A percentile compares a stretch with the other conserved stretches of the same genome.
phyloP scores from a whole-genome alignment of 2,329 filamentous ascomycete genomes.

The Podosphaera aphanis region DNA sequence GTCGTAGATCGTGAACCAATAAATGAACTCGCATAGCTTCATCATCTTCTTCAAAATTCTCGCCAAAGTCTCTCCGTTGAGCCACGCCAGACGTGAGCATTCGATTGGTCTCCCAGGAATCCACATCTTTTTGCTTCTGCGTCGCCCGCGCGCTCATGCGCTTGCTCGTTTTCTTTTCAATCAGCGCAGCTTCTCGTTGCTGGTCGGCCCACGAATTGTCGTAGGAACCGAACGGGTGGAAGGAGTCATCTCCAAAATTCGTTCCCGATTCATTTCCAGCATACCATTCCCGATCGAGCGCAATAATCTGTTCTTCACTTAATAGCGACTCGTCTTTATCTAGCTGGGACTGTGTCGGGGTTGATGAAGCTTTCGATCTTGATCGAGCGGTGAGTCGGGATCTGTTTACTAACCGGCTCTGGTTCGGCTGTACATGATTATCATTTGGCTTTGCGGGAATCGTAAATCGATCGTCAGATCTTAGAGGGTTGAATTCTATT shows the following conservation, averaged over 20 bases:
- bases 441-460: slow-evolving; percentile 11
- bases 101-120: slow-evolving; percentile 95
- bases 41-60: slow-evolving; percentile 74
- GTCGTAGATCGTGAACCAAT: slow-evolving; percentile 76
- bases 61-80: slow-evolving; percentile 59
- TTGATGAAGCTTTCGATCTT: slow-evolving; percentile 15
- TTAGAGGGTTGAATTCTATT: slow-evolving; percentile 33
- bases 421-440: slow-evolving; percentile 10
- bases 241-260: slow-evolving; percentile 72
- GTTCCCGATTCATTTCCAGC: slow-evolving; percentile 65
- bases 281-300: slow-evolving; percentile 83
- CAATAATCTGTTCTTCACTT: slow-evolving; percentile 44
- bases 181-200: slow-evolving; percentile 50
- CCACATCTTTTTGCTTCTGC: slow-evolving; percentile 80
- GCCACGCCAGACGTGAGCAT: slow-evolving; percentile 95
- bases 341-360: slow-evolving; percentile 26
- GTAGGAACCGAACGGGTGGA: slow-evolving; percentile 70
- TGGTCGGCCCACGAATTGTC: slow-evolving; percentile 45
- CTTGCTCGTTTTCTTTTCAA: slow-evolving; percentile 59
- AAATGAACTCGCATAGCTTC: slow-evolving; percentile 76
- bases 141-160: slow-evolving; percentile 49
- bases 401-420: background rate
- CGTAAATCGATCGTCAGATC: slow-evolving; percentile 31
- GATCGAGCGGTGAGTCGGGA: slow-evolving; percentile 14
- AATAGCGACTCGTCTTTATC: slow-evolving; percentile 38